Evolutionary conservation across 2,329 filamentous ascomycete species (phyloP).

Genomic region (Penicillium sp.): DNA sequence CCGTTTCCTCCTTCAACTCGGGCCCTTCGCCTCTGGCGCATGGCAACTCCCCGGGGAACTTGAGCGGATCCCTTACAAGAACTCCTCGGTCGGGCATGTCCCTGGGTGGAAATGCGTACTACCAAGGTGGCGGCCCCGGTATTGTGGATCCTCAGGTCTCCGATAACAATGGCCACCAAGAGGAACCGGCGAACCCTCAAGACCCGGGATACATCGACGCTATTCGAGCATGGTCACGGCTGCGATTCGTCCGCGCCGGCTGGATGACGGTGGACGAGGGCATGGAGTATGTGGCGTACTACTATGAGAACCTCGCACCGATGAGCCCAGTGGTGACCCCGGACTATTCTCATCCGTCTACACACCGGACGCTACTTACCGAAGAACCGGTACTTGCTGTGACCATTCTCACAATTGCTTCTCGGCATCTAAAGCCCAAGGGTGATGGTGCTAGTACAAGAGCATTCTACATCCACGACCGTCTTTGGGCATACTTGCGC

Average conservation of each 20-base stretch:
- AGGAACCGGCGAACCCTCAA: conserved; percentile 27
- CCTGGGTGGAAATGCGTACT: conserved; percentile 50
- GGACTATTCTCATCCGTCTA: conserved; percentile 78
- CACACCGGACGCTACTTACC: conserved; percentile 74
- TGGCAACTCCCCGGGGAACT: conserved; percentile 35
- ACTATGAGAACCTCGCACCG: conserved; percentile 86
- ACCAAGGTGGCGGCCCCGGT: conserved; percentile 35
- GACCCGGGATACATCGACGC: conserved; percentile 58
- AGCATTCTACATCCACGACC: conserved; percentile 88
- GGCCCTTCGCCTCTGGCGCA: conserved; percentile 38
- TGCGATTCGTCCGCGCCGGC: conserved; percentile 91
- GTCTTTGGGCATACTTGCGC: conserved; percentile 89
- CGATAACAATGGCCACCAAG: conserved; percentile 27
- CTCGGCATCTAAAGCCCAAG: conserved; percentile 76
- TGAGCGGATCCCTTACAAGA: conserved; percentile 35
- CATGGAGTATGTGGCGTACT: conserved; percentile 92
- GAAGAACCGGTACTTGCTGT: conserved; percentile 93
- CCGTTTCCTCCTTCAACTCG: conserved; percentile 41
- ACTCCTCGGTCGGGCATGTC: conserved; percentile 43
- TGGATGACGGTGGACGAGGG: conserved; percentile 96
- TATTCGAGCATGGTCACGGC: conserved; percentile 81
- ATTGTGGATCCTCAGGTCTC: conserved; percentile 28
- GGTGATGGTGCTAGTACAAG: conserved; percentile 79
- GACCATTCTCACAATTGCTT: conserved; percentile 86
- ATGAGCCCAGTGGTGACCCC: conserved; percentile 91